A percentile compares a stretch with the other conserved stretches of the same genome.
phyloP scores from a whole-genome alignment of 2,329 filamentous ascomycete species.

The Aspergillus niger region DNA sequence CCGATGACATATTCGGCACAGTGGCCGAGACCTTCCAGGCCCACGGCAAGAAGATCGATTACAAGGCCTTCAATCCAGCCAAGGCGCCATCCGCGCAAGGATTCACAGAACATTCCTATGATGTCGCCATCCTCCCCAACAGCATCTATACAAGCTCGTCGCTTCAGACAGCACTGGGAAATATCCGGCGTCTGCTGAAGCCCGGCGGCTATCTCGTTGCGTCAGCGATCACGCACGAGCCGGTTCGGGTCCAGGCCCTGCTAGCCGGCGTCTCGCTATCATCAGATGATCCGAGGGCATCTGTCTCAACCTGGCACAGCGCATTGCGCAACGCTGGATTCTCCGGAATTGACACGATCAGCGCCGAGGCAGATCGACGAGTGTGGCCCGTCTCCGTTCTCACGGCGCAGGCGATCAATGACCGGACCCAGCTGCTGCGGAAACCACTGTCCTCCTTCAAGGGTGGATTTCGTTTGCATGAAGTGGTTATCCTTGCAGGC shows the following conservation, averaged over 20 bases:
- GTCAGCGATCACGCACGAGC: background rate
- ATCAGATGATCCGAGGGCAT: background rate
- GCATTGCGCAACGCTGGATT: slow-evolving; percentile 13
- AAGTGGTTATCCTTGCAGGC: slow-evolving; percentile 9
- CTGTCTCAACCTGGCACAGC: slow-evolving; percentile 8
- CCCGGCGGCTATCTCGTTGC: slow-evolving; percentile 43
- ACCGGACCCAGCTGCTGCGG: slow-evolving; percentile 28
- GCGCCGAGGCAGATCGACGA: background rate
- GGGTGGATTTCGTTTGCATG: background rate
- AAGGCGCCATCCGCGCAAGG: slow-evolving; percentile 35
- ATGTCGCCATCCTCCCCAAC: slow-evolving; percentile 42
- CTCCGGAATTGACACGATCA: slow-evolving; percentile 18
- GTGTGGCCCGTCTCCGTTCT: slow-evolving; percentile 29
- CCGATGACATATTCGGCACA: slow-evolving; percentile 44
- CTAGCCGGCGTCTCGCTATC: background rate
- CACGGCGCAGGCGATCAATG: slow-evolving; percentile 38
- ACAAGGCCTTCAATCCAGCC: slow-evolving; percentile 35
- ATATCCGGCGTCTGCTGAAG: slow-evolving; percentile 40
- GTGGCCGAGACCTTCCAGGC: slow-evolving; percentile 32
- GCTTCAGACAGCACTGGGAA: slow-evolving; percentile 28
- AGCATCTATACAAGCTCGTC: slow-evolving; percentile 43
- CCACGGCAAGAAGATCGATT: slow-evolving; percentile 30
- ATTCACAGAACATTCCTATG: slow-evolving; percentile 31
- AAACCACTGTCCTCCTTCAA: slow-evolving; percentile 24
- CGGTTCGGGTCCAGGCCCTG: background rate